These are phyloP conservation scores for Elongisporangium anandrum DNA, from an alignment of 352 stramenopile genomes.

Conservation along the genomic window DNA sequence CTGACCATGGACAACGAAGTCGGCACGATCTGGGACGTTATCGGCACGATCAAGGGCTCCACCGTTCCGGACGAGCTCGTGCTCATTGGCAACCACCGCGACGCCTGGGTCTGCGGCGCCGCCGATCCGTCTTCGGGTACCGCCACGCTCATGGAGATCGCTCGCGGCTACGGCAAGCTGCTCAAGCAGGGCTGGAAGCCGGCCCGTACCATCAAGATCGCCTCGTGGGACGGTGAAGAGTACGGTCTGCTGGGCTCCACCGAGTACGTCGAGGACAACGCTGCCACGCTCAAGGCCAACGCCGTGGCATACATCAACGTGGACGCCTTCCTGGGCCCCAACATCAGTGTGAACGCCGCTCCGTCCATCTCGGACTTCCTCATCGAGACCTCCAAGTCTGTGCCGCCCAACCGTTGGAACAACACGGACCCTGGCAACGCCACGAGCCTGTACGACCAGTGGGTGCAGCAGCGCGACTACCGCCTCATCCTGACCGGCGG, in stretches of 20 bases:
- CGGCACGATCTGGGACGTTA: conserved; percentile 89
- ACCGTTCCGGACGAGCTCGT: conserved; percentile 51
- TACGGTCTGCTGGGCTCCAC: no score
- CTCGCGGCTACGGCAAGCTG: no score
- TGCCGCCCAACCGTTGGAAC: conserved; percentile 20
- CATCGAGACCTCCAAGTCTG: conserved; percentile 22
- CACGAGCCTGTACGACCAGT: no score
- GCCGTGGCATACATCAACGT: conserved; percentile 61
- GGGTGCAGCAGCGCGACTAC: no score
- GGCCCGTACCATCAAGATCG: no score
- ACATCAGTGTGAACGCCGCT: conserved; percentile 29
- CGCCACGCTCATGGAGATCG: no score
- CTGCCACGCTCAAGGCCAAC: conserved; percentile 18
- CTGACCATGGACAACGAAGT: no score
- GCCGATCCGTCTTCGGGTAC: conserved; percentile 76
- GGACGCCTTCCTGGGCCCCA: conserved; percentile 43
- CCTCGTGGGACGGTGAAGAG: no score
- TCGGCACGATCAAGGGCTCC: conserved; percentile 61
- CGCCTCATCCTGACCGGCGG: no score
- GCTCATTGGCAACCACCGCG: conserved; percentile 83
- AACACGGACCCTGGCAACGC: conserved; percentile 7
- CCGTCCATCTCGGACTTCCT: conserved; percentile 34
- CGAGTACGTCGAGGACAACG: conserved; percentile 4
- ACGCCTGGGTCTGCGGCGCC: conserved; percentile 87
- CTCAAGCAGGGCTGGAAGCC: no score